A percentile compares a stretch with the other conserved stretches of the same genome.
phyloP scores from a whole-genome alignment of 2,329 filamentous ascomycete genomes.

The Calcarisporium arbuscula region DNA sequence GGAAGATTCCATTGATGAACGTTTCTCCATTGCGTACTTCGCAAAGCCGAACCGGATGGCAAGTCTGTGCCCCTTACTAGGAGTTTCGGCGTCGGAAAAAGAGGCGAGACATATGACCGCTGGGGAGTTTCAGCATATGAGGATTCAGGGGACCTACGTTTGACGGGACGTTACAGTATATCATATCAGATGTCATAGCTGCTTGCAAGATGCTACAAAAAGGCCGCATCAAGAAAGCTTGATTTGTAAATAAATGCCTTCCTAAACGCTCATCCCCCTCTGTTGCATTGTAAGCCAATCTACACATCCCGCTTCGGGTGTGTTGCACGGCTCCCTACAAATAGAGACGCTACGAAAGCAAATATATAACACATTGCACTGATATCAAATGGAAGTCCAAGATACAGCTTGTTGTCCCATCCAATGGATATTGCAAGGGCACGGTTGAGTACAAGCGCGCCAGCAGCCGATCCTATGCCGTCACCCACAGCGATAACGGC shows the following conservation, averaged over 20 bases:
- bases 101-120: constrained; percentile 3
- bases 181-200: too few relatives aligned
- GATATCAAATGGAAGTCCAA: constrained; percentile 3
- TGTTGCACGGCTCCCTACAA: too few relatives aligned
- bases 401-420: constrained; percentile 4
- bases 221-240: too few relatives aligned
- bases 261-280: too few relatives aligned
- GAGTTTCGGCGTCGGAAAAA: background rate
- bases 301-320: too few relatives aligned
- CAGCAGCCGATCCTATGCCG: constrained; percentile 4
- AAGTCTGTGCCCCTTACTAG: constrained; percentile 2
- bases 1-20: constrained; percentile 3
- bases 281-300: too few relatives aligned
- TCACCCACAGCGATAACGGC: constrained; percentile 1
- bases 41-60: constrained; percentile 4
- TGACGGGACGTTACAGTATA: too few relatives aligned
- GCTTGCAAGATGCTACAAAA: too few relatives aligned
- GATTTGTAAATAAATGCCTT: too few relatives aligned
- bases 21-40: constrained; percentile 6
- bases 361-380: constrained; percentile 1
- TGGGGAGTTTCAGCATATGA: constrained; percentile 6
- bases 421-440: constrained; percentile 3
- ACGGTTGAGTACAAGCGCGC: constrained; percentile 5
- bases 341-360: constrained; percentile 1
- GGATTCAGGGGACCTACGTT: constrained; percentile 4